Conservation (phyloP, 2,329 filamentous ascomycete species). For the Fusarium equiseti region DNA sequence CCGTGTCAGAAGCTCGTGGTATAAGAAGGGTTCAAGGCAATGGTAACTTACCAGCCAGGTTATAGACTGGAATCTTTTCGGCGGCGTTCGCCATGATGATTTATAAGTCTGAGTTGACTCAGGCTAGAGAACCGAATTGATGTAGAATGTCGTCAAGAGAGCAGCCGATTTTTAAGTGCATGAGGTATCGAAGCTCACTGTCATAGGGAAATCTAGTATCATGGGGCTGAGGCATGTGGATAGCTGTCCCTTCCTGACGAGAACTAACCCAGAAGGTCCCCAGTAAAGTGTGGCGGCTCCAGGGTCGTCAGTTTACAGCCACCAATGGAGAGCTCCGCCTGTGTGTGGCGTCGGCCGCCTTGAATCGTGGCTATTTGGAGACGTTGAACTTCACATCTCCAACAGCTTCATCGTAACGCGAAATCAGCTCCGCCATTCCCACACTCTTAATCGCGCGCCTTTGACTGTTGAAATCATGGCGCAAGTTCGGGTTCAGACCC, state of each 20-base stretch:
- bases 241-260: conserved; percentile 41
- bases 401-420: conserved; percentile 32
- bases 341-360: conserved; percentile 29
- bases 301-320: conserved; percentile 7
- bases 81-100: conserved; percentile 51
- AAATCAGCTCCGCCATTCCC: conserved; percentile 21
- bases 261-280: conserved; percentile 1
- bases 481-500: conserved; percentile 89
- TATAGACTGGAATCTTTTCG: conserved; percentile 75
- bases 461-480: conserved; percentile 70
- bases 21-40: conserved; percentile 1
- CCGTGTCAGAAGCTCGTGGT: conserved; percentile 43
- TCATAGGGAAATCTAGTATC: conserved; percentile 25
- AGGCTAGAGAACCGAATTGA: background rate
- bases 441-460: conserved; percentile 20
- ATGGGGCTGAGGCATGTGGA: conserved; percentile 41
- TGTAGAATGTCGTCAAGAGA: conserved; percentile 18
- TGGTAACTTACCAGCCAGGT: conserved; percentile 67
- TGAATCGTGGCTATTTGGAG: conserved; percentile 42
- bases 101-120: conserved; percentile 2
- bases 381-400: conserved; percentile 33
- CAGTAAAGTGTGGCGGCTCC: conserved; percentile 29
- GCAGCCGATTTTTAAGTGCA: conserved; percentile 23
- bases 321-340: conserved; percentile 21
- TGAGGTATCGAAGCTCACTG: conserved; percentile 15